Evolutionary conservation across 495 filamentous ascomycete species (phyloP).

Genomic region (Trypethelium eluteriae): DNA sequence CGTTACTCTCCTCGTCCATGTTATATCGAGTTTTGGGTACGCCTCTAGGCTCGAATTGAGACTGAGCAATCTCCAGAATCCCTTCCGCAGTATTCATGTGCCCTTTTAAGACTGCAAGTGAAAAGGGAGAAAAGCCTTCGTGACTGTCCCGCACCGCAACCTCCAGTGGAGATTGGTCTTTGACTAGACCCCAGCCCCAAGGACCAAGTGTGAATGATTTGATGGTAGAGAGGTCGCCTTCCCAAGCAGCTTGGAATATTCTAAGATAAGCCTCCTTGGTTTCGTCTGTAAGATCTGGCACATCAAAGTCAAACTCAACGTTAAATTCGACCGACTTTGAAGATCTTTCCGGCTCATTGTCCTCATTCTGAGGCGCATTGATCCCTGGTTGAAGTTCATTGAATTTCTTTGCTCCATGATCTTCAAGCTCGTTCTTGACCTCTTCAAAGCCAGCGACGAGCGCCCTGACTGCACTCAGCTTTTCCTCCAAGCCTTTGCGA

Average conservation of each 20-base stretch:
- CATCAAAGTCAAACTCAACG: conserved; percentile 43
- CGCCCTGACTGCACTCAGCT: conserved; percentile 43
- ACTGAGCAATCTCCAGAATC: conserved; percentile 57
- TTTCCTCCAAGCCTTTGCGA: conserved; percentile 40
- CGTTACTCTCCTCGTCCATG: conserved; percentile 36
- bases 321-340: conserved; percentile 36
- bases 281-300: conserved; percentile 45
- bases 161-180: conserved; percentile 48
- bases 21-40: conserved; percentile 39
- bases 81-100: conserved; percentile 53
- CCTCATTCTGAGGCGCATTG: not conserved
- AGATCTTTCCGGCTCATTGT: conserved; percentile 12
- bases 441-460: conserved; percentile 45
- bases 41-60: conserved; percentile 52
- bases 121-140: conserved; percentile 47
- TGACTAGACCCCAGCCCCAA: conserved; percentile 32
- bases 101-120: conserved; percentile 54
- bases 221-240: conserved; percentile 53
- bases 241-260: conserved; percentile 59
- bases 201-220: conserved; percentile 45
- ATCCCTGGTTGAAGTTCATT: conserved; percentile 53
- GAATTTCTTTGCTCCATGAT: conserved; percentile 57
- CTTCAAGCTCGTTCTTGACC: conserved; percentile 46
- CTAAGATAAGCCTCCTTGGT: conserved; percentile 49
- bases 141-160: conserved; percentile 49